Conservation (phyloP, 495 filamentous ascomycete species). For the Acidiella bohemica region DNA sequence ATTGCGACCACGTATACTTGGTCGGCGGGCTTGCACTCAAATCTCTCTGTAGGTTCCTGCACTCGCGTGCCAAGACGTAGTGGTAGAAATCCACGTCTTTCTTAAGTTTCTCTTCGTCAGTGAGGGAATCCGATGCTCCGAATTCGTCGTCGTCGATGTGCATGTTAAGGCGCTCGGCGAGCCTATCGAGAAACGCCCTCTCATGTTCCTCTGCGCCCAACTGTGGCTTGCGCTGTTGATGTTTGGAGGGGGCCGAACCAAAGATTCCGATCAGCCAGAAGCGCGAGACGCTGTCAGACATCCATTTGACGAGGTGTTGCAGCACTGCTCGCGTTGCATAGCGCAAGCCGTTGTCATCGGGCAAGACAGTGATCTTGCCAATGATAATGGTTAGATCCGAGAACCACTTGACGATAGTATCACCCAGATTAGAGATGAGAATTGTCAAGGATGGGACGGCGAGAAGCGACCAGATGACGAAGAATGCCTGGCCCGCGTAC, state of each 20-base stretch:
- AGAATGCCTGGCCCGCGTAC: conserved; percentile 64
- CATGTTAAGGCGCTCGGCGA: conserved; percentile 23
- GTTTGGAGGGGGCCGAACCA: conserved; percentile 4
- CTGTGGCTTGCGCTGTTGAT: conserved; percentile 6
- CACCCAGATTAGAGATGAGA: conserved; percentile 70
- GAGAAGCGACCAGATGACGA: conserved; percentile 80
- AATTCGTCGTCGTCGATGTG: conserved; percentile 24
- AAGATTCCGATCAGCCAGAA: conserved; percentile 8
- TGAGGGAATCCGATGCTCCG: conserved; percentile 29
- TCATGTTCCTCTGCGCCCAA: too few species aligned
- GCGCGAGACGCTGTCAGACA: not conserved
- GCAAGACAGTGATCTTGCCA: conserved; percentile 62
- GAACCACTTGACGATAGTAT: conserved; percentile 60
- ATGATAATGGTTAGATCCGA: conserved; percentile 55
- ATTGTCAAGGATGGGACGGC: conserved; percentile 74
- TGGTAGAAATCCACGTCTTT: conserved; percentile 48
- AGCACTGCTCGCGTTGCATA: conserved; percentile 11
- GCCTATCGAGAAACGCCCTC: conserved; percentile 8
- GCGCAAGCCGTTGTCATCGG: conserved; percentile 43
- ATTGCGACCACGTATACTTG: conserved; percentile 67
- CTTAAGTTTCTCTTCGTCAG: conserved; percentile 32
- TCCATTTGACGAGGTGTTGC: not conserved
- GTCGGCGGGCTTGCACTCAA: conserved; percentile 44
- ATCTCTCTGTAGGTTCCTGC: conserved; percentile 52
- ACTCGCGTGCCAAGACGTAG: conserved; percentile 52